Base-by-base conservation (phyloP, 257 asterid species). In the Solanum commersonii region DNA sequence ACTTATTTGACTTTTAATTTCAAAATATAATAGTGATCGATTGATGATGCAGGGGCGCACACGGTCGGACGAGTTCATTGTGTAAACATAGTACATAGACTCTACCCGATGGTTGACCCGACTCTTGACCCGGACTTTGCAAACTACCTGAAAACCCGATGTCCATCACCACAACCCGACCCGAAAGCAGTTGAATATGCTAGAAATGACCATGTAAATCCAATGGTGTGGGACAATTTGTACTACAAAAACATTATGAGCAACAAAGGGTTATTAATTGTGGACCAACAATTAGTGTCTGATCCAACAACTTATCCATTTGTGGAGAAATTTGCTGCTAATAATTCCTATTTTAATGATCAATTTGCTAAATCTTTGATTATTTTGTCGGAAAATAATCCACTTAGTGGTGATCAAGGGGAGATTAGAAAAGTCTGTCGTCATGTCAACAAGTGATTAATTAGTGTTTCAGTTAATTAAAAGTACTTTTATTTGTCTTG, bases 51-150 rank as follows among this genome's bases (percentile, higher is more conserved):
- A 94, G 97, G 98, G 2, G 99, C 96, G 4, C 99, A 96, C 73
- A 94, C 98, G 1, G 93, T 96, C 29, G 98, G 98, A 46, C 89
- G 99, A 72, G 95, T 93, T 46, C 99, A 96, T 12, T 96, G 99
- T 88, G 42, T 59, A 0, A 96, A 94, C 91, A n/a, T 96, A 0
- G 96, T 95, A 31, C 87, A 91, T 0, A 93, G 98, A 40, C 93
- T 95, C 20, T 96, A 96, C 76, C 99, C 99, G 1, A 86, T 84
- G 2, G 93, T 91, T 1, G 98, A 96, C 81, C 96, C 96, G 12
- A 92, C 94, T 2, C 3, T 96, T 27, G 93, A 95, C 60, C 93
- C 95, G 0, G 56, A 18, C 1, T 88, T 92, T 1, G 96, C 95
- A 1, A 87, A 76, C n/a, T 94, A 95, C 92, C 92, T 96, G 5